These are phyloP conservation scores for Linum trigynum DNA, from an alignment of 345 rosid species.

Conservation along the genomic window DNA sequence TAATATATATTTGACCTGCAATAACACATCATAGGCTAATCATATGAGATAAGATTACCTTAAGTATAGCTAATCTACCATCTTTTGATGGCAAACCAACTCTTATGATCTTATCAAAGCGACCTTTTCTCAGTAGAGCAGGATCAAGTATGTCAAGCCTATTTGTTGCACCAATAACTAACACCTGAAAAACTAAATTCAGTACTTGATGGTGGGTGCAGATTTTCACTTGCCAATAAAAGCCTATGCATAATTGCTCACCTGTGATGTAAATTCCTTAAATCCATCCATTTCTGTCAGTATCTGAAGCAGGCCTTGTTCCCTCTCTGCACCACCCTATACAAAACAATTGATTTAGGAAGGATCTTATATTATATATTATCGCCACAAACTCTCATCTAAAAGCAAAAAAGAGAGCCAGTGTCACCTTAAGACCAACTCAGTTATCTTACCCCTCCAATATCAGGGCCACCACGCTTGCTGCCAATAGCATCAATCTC, in stretches of 20 bases:
- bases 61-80: slow-evolving; percentile 84
- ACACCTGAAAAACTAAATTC: slow-evolving; percentile 45
- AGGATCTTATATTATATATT: neutral
- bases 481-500: slow-evolving; percentile 98
- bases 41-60: slow-evolving; percentile 33
- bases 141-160: slow-evolving; percentile 95
- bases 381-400: neutral
- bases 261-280: slow-evolving; percentile 82
- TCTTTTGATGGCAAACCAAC: slow-evolving; percentile 93
- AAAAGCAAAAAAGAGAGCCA: neutral
- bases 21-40: slow-evolving; percentile 1
- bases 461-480: slow-evolving; percentile 97
- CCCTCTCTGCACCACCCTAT: slow-evolving; percentile 98
- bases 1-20: slow-evolving; percentile 5
- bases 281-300: slow-evolving; percentile 98
- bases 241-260: slow-evolving; percentile 20
- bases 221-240: slow-evolving; percentile 1
- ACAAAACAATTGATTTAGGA: slow-evolving; percentile 8
- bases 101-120: slow-evolving; percentile 87
- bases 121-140: slow-evolving; percentile 94
- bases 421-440: neutral
- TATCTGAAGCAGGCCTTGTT: slow-evolving; percentile 96
- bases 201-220: slow-evolving; percentile 13
- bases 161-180: slow-evolving; percentile 95
- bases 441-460: slow-evolving; percentile 71